Base-by-base conservation (phyloP, 495 filamentous ascomycete genomes). In the Opeltia flavorubescens region DNA sequence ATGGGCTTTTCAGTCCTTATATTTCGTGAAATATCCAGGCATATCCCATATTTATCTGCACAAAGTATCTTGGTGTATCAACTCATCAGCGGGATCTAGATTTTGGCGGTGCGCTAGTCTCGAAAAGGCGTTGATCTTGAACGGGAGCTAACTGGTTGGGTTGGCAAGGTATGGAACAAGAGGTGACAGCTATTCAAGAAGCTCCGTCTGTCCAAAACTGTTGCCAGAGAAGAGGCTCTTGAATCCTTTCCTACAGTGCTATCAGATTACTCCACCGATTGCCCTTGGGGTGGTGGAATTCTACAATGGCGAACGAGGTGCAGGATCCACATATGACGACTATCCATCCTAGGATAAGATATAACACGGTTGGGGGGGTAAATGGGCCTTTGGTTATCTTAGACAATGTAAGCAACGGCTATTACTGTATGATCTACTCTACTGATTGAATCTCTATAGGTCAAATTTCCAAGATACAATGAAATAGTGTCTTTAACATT, bases 291-390 rank as follows among this genome's bases (percentile, higher is more conserved):
- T 17, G 38, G 13, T 20, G 21, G 31, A 27, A 34, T 41, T 39
- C 26, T 60, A 58, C 44, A 58, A 84, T 83, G 81, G 75, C 65
- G 50, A 58, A 72, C 57, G 70, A 75, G 46, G 63, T 68, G 41
- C 54, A 72, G 59, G 86, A 94, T 66, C 83, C 85, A 48, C 76
- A 86, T 62, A 86, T 86, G 72, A 78, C 83, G 68, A 73, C 68
- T 56, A 74, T 94, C 62, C 76, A 81, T 63, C 89, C 89, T 56
- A 77, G 87, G 64, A 76, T 94, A 61, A 76, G 84, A 50, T 99
- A 99, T 74, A 99, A 99, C 71, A 99, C 91, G 51, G 87, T 99
- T 62, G 84, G 86, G 64, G 93, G 89, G 66, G 84, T 96, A 64
- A 99, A 96, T 68, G 93, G 91, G 40, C 91, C 91, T 45, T 76